These are phyloP conservation scores for Aspergillus cejpii DNA, from an alignment of 2,329 filamentous ascomycete genomes.

Conservation along the genomic window DNA sequence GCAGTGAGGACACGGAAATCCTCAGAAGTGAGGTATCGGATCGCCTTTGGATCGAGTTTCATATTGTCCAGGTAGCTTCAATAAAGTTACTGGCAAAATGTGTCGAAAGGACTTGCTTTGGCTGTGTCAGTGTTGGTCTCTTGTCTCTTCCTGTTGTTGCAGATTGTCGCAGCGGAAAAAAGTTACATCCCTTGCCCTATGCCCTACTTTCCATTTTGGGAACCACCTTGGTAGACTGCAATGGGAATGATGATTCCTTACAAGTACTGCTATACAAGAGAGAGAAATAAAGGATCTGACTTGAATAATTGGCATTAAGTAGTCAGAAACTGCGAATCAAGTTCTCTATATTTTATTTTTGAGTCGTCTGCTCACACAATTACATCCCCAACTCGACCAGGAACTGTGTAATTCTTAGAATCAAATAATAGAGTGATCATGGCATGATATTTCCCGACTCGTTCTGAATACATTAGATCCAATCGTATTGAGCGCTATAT, in stretches of 20 bases:
- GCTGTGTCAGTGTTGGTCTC: neutral
- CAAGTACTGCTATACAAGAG: no score
- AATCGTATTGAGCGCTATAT: slow-evolving; percentile 21
- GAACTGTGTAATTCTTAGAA: no score
- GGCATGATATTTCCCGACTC: slow-evolving; percentile 29
- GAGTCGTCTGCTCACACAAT: no score
- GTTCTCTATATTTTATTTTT: no score
- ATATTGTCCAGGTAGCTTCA: slow-evolving; percentile 45
- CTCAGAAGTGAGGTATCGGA: slow-evolving; percentile 85
- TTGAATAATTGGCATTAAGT: no score
- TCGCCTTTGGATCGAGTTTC: slow-evolving; percentile 90
- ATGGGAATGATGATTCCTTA: no score
- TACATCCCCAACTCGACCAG: no score
- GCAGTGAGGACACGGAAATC: slow-evolving; percentile 94
- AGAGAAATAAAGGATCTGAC: no score
- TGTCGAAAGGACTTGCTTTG: slow-evolving; percentile 1
- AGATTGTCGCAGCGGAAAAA: slow-evolving; percentile 25
- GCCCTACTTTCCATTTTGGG: slow-evolving; percentile 33
- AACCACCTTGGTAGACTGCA: neutral
- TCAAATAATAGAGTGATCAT: neutral
- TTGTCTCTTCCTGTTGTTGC: slow-evolving; percentile 1
- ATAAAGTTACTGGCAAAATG: neutral
- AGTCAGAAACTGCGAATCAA: no score
- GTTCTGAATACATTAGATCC: slow-evolving; percentile 34
- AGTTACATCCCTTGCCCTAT: slow-evolving; percentile 34